phyloP scores from a whole-genome alignment of 768 basidiomycete species.

The Amyloporia xantha region DNA sequence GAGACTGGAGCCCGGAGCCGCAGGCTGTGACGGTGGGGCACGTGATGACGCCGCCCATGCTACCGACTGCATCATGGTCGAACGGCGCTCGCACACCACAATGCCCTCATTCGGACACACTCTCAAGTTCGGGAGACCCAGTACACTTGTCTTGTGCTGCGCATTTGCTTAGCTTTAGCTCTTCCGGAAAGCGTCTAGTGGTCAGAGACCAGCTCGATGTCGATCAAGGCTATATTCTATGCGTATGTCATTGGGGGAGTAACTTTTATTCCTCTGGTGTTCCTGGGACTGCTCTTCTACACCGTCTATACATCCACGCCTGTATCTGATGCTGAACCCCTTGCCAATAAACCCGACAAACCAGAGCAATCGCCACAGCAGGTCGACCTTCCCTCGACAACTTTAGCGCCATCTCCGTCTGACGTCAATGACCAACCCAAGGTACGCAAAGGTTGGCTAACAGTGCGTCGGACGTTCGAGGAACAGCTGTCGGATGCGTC shows the following conservation, averaged over 20 bases:
- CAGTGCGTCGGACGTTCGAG: slow-evolving; percentile 73
- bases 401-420: slow-evolving; percentile 17
- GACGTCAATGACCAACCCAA: slow-evolving; percentile 52
- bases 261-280: slow-evolving; percentile 79
- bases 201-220: too few species aligned
- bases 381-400: slow-evolving; percentile 24
- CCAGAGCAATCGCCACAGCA: slow-evolving; percentile 9
- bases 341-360: slow-evolving; percentile 22
- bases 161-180: too few species aligned
- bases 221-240: slow-evolving; percentile 64
- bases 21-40: too few species aligned
- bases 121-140: too few species aligned
- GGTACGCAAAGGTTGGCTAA: slow-evolving; percentile 77
- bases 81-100: too few species aligned
- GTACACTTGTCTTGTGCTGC: too few species aligned
- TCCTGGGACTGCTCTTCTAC: slow-evolving; percentile 51
- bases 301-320: slow-evolving; percentile 83
- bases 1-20: too few species aligned
- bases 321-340: slow-evolving; percentile 48
- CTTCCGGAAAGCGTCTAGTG: too few species aligned
- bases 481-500: slow-evolving; percentile 55
- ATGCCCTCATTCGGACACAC: too few species aligned
- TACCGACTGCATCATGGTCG: too few species aligned
- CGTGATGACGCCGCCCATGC: too few species aligned
- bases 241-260: slow-evolving; percentile 87